Evolutionary conservation across 257 asterid species (phyloP).

Genomic region (Gentiana dahurica): DNA sequence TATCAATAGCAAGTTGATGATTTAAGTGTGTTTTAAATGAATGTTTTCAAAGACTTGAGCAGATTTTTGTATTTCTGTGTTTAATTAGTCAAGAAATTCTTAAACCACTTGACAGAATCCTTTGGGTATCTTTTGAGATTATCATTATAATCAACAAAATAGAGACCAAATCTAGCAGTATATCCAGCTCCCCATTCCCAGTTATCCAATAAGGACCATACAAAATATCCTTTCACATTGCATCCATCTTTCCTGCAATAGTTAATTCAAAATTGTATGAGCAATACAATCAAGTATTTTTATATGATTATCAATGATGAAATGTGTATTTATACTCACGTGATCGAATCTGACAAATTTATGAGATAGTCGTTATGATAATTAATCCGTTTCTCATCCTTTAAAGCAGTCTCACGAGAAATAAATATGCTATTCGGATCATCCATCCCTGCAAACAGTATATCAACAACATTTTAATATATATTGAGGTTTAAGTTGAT

Average conservation of each 20-base stretch:
- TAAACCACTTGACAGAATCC: slow-evolving; percentile 78
- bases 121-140: slow-evolving; percentile 70
- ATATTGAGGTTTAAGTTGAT: too few species aligned
- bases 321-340: slow-evolving; percentile 24
- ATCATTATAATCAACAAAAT: slow-evolving; percentile 69
- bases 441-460: slow-evolving; percentile 58
- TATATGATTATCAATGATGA: background rate
- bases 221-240: slow-evolving; percentile 80
- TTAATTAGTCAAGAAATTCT: slow-evolving; percentile 34
- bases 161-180: slow-evolving; percentile 66
- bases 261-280: background rate
- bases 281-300: background rate
- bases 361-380: slow-evolving; percentile 69
- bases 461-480: too few species aligned
- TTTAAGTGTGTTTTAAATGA: too few species aligned
- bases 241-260: slow-evolving; percentile 75
- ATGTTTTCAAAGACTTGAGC: too few species aligned
- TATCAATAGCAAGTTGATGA: too few species aligned
- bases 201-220: slow-evolving; percentile 81
- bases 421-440: slow-evolving; percentile 41
- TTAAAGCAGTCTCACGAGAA: slow-evolving; percentile 33
- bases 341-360: slow-evolving; percentile 52
- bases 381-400: slow-evolving; percentile 66
- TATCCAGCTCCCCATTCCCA: slow-evolving; percentile 94
- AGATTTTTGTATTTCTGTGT: too few species aligned